A percentile compares a stretch with the other conserved stretches of the same genome.
Evolutionary conservation across 2,329 filamentous ascomycete species (phyloP).

Genomic region (Aspergillus floridensis): DNA sequence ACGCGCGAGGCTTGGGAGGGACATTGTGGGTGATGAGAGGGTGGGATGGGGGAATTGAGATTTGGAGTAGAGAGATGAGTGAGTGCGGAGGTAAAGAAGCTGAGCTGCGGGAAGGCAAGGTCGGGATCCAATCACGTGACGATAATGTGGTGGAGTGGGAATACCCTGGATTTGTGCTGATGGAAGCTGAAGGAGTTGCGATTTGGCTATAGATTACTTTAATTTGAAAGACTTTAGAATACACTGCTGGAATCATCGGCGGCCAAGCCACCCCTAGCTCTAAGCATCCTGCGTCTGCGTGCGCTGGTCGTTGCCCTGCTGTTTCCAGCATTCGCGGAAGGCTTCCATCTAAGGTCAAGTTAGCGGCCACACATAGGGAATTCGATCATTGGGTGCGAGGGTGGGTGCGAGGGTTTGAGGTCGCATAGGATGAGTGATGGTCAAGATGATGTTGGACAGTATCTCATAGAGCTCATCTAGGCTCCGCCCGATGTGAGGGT

Average conservation of each 20-base stretch:
- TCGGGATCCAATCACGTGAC: constrained; percentile 28
- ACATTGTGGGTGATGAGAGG: constrained; percentile 10
- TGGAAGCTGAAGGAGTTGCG: neutral
- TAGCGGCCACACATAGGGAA: neutral
- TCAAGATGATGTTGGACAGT: neutral
- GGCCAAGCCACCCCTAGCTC: neutral
- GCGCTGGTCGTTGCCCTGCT: constrained; percentile 78
- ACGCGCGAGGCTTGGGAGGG: neutral
- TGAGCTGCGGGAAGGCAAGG: neutral
- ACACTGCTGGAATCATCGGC: constrained; percentile 3
- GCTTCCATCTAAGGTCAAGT: constrained; percentile 70
- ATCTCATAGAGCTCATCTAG: neutral
- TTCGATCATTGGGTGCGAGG: neutral
- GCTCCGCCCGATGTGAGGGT: neutral
- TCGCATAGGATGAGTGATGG: neutral
- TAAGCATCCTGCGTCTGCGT: constrained; percentile 71
- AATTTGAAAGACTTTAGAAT: neutral
- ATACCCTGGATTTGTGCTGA: neutral
- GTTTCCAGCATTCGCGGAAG: constrained; percentile 90
- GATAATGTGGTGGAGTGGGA: neutral
- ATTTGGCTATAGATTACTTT: neutral
- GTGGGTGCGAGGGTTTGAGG: neutral
- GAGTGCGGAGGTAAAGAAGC: neutral
- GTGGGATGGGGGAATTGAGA: neutral
- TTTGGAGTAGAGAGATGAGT: neutral